A percentile compares a stretch with the other conserved stretches of the same genome.
These are phyloP conservation scores for Saururus chinensis DNA, from an alignment of 164 flowering plant genomes.

Conservation along the genomic window DNA sequence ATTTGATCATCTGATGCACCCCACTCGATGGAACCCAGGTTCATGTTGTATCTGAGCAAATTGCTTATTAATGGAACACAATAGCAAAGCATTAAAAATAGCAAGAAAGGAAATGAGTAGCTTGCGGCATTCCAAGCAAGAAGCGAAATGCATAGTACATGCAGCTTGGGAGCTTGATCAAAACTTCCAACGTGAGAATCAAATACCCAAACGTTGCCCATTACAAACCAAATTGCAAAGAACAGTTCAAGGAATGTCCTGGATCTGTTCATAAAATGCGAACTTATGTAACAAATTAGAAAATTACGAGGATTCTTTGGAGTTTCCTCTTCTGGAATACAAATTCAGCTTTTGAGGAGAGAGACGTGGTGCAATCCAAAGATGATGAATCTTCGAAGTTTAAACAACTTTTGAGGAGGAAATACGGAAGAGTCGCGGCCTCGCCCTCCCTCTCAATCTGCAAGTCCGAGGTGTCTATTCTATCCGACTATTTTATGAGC, in stretches of 20 bases:
- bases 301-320: not conserved
- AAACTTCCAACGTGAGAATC: slow-evolving; percentile 67
- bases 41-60: slow-evolving; percentile 84
- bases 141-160: slow-evolving; percentile 61
- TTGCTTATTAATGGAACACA: slow-evolving; percentile 65
- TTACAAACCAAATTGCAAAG: slow-evolving; percentile 98
- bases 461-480: too few relatives aligned
- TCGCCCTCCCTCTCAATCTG: too few relatives aligned
- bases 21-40: slow-evolving; percentile 47
- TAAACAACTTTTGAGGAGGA: too few relatives aligned
- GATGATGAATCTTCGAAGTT: too few relatives aligned
- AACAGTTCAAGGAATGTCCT: slow-evolving; percentile 73
- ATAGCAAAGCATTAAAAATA: slow-evolving; percentile 77
- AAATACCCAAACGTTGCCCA: slow-evolving; percentile 98
- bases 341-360: too few relatives aligned
- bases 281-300: slow-evolving; percentile 25
- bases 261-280: slow-evolving; percentile 53
- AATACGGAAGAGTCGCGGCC: too few relatives aligned
- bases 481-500: too few relatives aligned
- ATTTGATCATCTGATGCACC: slow-evolving; percentile 92
- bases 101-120: slow-evolving; percentile 91
- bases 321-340: too few relatives aligned
- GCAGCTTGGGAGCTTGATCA: slow-evolving; percentile 62
- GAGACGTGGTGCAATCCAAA: too few relatives aligned
- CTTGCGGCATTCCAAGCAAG: slow-evolving; percentile 88